These are phyloP conservation scores for Glonium stellatum DNA, from an alignment of 495 filamentous ascomycete genomes.

Conservation along the genomic window DNA sequence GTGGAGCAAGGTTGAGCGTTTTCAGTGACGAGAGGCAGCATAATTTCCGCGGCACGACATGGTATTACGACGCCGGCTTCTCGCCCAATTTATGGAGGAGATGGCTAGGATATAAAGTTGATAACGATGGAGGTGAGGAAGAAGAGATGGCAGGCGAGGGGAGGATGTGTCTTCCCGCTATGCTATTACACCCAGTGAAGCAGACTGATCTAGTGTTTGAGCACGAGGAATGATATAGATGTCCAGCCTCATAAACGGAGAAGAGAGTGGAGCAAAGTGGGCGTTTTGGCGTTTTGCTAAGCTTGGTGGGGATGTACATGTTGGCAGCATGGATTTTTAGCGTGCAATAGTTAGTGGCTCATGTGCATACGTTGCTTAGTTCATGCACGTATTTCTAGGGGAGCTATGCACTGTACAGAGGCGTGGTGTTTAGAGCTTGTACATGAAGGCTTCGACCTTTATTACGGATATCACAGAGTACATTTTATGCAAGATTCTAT, in stretches of 20 bases:
- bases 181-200: constrained; percentile 86
- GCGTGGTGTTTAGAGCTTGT: too few species aligned
- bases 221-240: constrained; percentile 28
- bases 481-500: too few species aligned
- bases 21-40: constrained; percentile 78
- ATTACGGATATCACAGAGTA: too few species aligned
- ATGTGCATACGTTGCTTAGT: too few species aligned
- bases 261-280: neutral
- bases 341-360: too few species aligned
- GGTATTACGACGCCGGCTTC: constrained; percentile 92
- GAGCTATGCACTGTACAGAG: too few species aligned
- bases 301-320: too few species aligned
- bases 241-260: too few species aligned
- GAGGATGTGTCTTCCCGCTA: constrained; percentile 43
- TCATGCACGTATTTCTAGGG: too few species aligned
- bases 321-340: too few species aligned
- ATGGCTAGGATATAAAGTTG: constrained; percentile 79
- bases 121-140: constrained; percentile 80
- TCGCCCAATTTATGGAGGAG: constrained; percentile 73
- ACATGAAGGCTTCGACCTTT: too few species aligned
- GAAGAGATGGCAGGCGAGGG: constrained; percentile 60
- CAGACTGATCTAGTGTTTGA: constrained; percentile 72
- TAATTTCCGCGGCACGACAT: constrained; percentile 80
- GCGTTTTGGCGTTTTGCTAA: neutral
- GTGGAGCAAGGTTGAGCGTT: constrained; percentile 63